Conservation (phyloP, 139 green algal species). For the Closterium sp. region DNA sequence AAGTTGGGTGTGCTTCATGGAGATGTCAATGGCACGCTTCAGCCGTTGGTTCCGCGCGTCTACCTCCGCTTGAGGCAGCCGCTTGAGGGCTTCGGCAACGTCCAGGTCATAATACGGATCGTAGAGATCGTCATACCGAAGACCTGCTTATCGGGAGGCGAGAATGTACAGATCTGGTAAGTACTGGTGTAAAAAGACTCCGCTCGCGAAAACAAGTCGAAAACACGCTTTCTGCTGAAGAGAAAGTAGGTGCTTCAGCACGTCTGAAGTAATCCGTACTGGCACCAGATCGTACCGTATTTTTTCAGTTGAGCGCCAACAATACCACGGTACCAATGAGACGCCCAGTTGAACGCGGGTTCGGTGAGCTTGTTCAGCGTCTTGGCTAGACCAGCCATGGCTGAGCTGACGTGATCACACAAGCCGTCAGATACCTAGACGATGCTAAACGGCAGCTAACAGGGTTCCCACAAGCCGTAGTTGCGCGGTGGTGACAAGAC, state of each 20-base stretch:
- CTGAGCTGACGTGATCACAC: not conserved
- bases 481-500: not conserved
- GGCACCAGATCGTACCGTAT: slow-evolving; percentile 63
- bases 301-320: slow-evolving; percentile 74
- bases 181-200: not conserved
- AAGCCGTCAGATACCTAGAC: not conserved
- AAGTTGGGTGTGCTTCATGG: slow-evolving; percentile 82
- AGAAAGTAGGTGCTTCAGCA: not conserved
- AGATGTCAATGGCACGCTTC: slow-evolving; percentile 89
- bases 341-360: not conserved
- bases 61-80: slow-evolving; percentile 85
- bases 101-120: slow-evolving; percentile 88
- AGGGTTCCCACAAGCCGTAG: not conserved
- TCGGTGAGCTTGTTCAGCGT: slow-evolving; percentile 1
- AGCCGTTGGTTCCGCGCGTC: slow-evolving; percentile 85
- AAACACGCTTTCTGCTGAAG: not conserved
- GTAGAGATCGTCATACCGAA: slow-evolving; percentile 96
- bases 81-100: slow-evolving; percentile 85
- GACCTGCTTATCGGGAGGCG: slow-evolving; percentile 20
- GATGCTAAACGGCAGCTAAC: not conserved
- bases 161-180: not conserved
- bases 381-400: slow-evolving; percentile 1
- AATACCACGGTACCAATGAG: slow-evolving; percentile 24
- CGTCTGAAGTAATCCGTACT: not conserved
- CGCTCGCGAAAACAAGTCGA: not conserved